Conservation (phyloP, 139 green algal species). For the Yamagishiella unicocca region DNA sequence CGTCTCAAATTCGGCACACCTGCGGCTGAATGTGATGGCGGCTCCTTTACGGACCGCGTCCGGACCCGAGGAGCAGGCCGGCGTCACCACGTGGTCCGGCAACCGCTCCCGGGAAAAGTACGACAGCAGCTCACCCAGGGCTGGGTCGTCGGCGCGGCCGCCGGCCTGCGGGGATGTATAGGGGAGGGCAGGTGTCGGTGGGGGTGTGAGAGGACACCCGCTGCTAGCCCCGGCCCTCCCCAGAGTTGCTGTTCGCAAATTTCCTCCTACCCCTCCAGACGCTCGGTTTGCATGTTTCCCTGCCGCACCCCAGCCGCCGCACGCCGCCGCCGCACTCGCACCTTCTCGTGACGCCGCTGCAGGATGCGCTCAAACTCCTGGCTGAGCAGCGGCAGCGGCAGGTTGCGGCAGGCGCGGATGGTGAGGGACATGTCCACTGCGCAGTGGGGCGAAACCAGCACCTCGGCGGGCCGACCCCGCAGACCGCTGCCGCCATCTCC, state of each 20-base stretch:
- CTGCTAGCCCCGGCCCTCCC: no score
- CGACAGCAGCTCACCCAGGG: conserved; percentile 65
- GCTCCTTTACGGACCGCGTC: conserved; percentile 68
- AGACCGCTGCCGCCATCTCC: not conserved
- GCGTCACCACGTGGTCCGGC: conserved; percentile 39
- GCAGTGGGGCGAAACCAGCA: conserved; percentile 23
- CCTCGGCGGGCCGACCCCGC: not conserved
- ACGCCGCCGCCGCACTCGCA: not conserved
- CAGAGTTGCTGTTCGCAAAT: not conserved
- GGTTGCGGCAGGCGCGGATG: conserved; percentile 70
- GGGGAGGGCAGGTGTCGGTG: not conserved
- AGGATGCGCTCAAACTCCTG: conserved; percentile 78
- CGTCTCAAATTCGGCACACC: not conserved
- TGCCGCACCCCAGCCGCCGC: no score
- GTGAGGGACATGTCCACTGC: conserved; percentile 73
- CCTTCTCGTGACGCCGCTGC: conserved; percentile 55
- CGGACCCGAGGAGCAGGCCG: not conserved
- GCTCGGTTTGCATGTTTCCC: no score
- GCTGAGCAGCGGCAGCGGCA: conserved; percentile 72
- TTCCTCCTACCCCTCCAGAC: no score
- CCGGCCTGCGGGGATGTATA: conserved; percentile 40
- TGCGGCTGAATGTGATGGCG: conserved; percentile 65
- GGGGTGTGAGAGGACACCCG: not conserved
- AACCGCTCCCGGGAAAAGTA: conserved; percentile 59
- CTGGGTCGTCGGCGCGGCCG: conserved; percentile 53